Evolutionary conservation across 2,329 filamentous ascomycete genomes (phyloP).

Genomic region (Scedosporium minutisporum): DNA sequence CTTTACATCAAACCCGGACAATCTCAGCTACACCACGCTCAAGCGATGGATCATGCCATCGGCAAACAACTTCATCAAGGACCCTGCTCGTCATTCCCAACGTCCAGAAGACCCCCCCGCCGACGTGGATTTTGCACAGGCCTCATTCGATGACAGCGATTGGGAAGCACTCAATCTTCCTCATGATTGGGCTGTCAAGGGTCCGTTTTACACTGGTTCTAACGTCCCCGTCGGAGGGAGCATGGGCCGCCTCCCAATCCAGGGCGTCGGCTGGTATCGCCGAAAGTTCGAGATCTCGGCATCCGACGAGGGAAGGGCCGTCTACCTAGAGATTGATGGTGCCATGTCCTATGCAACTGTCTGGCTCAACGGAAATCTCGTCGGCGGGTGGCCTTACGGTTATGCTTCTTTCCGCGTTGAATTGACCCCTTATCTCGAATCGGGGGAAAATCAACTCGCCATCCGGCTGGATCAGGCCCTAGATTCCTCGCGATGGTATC

Average conservation of each 20-base stretch:
- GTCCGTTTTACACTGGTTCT: slow-evolving; percentile 29
- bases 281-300: slow-evolving; percentile 11
- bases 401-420: slow-evolving; percentile 43
- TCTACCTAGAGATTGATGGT: slow-evolving; percentile 40
- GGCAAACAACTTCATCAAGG: slow-evolving; percentile 29
- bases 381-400: slow-evolving; percentile 41
- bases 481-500: slow-evolving; percentile 43
- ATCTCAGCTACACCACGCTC: slow-evolving; percentile 20
- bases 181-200: slow-evolving; percentile 40
- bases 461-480: slow-evolving; percentile 40
- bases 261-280: slow-evolving; percentile 45
- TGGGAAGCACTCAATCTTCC: slow-evolving; percentile 34
- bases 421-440: slow-evolving; percentile 30
- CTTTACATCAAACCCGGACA: slow-evolving; percentile 25
- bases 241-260: slow-evolving; percentile 34
- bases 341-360: slow-evolving; percentile 42
- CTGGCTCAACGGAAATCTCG: slow-evolving; percentile 39
- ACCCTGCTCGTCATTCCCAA: slow-evolving; percentile 17
- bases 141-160: slow-evolving; percentile 25
- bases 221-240: slow-evolving; percentile 24
- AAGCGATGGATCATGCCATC: slow-evolving; percentile 32
- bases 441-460: slow-evolving; percentile 32
- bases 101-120: slow-evolving; percentile 20
- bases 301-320: slow-evolving; percentile 21
- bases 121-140: slow-evolving; percentile 22